These are phyloP conservation scores for Microcos paniculata DNA, from an alignment of 345 rosid species.

Conservation along the genomic window DNA sequence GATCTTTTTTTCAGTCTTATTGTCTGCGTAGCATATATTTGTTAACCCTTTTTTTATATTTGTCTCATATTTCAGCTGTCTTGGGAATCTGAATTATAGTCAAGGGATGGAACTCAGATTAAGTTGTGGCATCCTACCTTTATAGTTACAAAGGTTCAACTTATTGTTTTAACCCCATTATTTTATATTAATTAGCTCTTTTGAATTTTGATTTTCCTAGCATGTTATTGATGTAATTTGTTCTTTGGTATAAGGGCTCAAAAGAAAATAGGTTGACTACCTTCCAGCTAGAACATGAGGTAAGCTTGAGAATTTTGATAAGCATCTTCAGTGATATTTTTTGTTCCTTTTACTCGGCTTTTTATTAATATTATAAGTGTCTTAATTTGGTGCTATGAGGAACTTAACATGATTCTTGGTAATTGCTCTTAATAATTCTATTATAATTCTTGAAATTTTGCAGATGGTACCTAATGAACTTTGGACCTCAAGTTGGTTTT, in stretches of 20 bases:
- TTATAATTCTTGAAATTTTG: no score
- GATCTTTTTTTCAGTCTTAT: background rate
- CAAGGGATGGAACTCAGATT: constrained; percentile 41
- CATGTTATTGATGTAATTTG: constrained; percentile 29
- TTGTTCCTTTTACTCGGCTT: no score
- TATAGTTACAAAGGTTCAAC: constrained; percentile 51
- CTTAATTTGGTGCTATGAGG: no score
- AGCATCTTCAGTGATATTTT: no score
- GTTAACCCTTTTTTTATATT: background rate
- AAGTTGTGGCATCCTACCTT: constrained; percentile 37
- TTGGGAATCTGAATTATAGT: constrained; percentile 52
- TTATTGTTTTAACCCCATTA: constrained; percentile 3
- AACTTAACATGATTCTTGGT: no score
- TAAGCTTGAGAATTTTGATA: constrained; percentile 25
- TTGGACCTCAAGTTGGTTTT: no score
- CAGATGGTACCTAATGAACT: no score
- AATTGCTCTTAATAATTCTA: no score
- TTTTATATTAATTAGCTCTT: constrained; percentile 3
- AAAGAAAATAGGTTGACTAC: constrained; percentile 78
- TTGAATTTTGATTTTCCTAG: constrained; percentile 2
- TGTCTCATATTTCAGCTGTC: constrained; percentile 51
- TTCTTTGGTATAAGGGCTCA: constrained; percentile 64
- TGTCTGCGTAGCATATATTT: background rate
- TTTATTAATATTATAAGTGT: no score
- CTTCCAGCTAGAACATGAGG: constrained; percentile 64